Base-by-base conservation (phyloP, 306 rosid species). In the Malus orientalis region DNA sequence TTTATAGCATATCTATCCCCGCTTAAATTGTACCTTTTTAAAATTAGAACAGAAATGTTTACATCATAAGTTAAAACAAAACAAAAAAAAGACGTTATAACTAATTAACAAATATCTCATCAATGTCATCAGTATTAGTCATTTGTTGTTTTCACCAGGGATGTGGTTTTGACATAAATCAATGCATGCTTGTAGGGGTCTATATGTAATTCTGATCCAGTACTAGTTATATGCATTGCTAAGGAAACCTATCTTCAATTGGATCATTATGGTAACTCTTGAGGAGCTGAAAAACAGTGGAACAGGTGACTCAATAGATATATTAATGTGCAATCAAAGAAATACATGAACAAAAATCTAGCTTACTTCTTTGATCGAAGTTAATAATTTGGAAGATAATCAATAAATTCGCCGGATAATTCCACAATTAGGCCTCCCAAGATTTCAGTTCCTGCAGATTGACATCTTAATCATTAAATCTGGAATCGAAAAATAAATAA, bases 361-460 rank as follows among this genome's bases (percentile, higher is more conserved):
- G 76, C 71, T 79, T 64, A 53, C 71, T 42, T 42, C 61, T 54
- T 62, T 27, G 53, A 63, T 16, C 54, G 19, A 49, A 49, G 44
- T 64, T 32, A 15, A 64, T 0, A 32, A 30, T 30, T 16, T 64
- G 69, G 69, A 64, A 9, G 42, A 16, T 9, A 64, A 6, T 63
- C 7, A 3, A 14, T 3, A 42, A 16, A 18, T 11, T 64, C 8
- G 69, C 9, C 11, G 6, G 36, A 16, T 3, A 14, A 64, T 64
- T 30, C 54, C 14, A 11, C 19, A 23, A 61, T 25, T 11, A 33
- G 15, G 18, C 77, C 22, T 76, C 81, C 20, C 55, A 49, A 49
- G 55, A 82, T 79, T 74, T 80, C 10, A 64, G 8, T 64, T 32
- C 69, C 69, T 64, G 40, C 69, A 32, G 11, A 61, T 61, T 27